These are phyloP conservation scores for Naganishia liquefaciens DNA, from an alignment of 1,284 basidiomycete species.

Conservation along the genomic window DNA sequence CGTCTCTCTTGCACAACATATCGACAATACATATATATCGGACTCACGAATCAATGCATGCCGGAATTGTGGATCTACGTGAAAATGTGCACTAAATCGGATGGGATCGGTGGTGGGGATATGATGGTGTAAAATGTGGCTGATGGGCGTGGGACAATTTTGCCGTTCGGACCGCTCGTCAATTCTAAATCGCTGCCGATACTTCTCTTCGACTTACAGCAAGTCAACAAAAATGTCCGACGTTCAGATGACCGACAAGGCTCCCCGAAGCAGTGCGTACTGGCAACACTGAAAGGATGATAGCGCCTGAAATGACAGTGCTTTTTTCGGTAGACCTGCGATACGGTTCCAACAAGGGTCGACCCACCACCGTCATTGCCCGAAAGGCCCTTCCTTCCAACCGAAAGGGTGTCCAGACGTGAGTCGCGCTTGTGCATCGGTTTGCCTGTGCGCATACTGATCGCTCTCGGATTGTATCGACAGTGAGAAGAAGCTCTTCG, in stretches of 20 bases:
- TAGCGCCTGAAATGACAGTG: not conserved
- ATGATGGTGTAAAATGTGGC: not conserved
- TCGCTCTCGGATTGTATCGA: not conserved
- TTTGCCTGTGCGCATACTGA: not conserved
- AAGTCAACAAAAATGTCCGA: slow-evolving; percentile 41
- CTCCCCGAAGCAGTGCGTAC: slow-evolving; percentile 46
- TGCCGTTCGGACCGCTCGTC: not conserved
- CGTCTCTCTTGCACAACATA: not conserved
- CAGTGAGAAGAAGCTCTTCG: slow-evolving; percentile 76
- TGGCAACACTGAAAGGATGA: slow-evolving; percentile 1
- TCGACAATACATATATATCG: not conserved
- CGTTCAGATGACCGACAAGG: slow-evolving; percentile 36
- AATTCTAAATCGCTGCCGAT: not conserved
- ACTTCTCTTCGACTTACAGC: not conserved
- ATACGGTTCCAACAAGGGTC: slow-evolving; percentile 87
- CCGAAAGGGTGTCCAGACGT: slow-evolving; percentile 80
- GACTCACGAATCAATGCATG: not conserved
- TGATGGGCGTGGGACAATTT: slow-evolving; percentile 1
- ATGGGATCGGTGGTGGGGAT: not conserved
- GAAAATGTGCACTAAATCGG: not conserved
- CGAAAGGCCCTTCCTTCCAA: slow-evolving; percentile 79
- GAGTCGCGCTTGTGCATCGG: slow-evolving; percentile 38
- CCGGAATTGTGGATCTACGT: not conserved
- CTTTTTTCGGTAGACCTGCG: slow-evolving; percentile 68
- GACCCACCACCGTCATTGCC: slow-evolving; percentile 84